These are phyloP conservation scores for Sugiyamaella neomexicana DNA, from an alignment of 1,139 yeast species.

Conservation along the genomic window DNA sequence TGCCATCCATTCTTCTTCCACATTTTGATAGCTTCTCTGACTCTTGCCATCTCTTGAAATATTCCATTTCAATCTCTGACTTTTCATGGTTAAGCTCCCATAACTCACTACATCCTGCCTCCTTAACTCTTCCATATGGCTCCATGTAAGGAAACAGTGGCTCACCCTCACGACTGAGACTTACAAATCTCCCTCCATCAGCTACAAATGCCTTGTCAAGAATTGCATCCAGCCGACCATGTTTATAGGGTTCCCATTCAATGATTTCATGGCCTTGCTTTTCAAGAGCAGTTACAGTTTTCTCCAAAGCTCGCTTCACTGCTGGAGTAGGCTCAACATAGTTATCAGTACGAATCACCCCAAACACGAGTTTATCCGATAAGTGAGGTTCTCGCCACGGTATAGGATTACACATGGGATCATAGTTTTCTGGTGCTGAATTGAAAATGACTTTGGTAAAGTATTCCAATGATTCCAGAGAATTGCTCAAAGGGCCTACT, in stretches of 20 bases:
- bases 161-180: conserved; percentile 19
- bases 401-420: conserved; percentile 50
- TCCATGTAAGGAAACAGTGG: conserved; percentile 24
- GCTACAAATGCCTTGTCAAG: conserved; percentile 23
- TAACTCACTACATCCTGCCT: conserved; percentile 24
- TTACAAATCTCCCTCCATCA: conserved; percentile 27
- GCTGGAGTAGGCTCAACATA: conserved; percentile 47
- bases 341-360: conserved; percentile 38
- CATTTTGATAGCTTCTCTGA: conserved; percentile 26
- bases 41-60: conserved; percentile 35
- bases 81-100: conserved; percentile 24
- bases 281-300: conserved; percentile 33
- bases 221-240: conserved; percentile 15
- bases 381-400: conserved; percentile 45
- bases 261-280: conserved; percentile 46
- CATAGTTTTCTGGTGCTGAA: conserved; percentile 57
- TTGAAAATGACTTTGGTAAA: conserved; percentile 55
- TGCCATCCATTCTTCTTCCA: conserved; percentile 39
- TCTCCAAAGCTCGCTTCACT: conserved; percentile 41
- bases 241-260: conserved; percentile 44
- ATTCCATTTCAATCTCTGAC: conserved; percentile 27
- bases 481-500: conserved; percentile 51
- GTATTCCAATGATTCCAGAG: conserved; percentile 56
- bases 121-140: conserved; percentile 22
- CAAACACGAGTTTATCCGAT: conserved; percentile 36